Conservation (phyloP, 1,139 yeast species). For the Pichiaceae sp. region DNA sequence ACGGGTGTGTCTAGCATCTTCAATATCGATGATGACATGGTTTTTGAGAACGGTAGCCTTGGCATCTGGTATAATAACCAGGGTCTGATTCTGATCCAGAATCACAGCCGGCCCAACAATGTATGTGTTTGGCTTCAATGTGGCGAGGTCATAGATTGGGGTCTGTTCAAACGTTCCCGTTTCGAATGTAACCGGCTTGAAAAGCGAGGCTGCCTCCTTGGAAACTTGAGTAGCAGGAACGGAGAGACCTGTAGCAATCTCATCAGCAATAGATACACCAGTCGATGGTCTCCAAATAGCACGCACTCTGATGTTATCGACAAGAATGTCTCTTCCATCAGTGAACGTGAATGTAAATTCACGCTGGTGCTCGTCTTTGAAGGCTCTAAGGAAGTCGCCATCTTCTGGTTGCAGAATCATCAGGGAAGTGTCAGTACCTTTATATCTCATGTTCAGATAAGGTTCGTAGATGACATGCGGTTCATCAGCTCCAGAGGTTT, state of each 20-base stretch:
- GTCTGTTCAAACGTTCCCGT: conserved; percentile 13
- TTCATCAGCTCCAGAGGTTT: too few relatives aligned
- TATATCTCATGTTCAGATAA: conserved; percentile 69
- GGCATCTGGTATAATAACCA: conserved; percentile 66
- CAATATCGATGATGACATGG: conserved; percentile 28
- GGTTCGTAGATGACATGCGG: conserved; percentile 36
- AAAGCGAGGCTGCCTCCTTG: conserved; percentile 12
- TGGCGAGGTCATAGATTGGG: conserved; percentile 20
- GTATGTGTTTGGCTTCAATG: conserved; percentile 40
- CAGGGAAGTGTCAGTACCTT: conserved; percentile 81
- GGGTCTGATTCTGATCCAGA: conserved; percentile 82
- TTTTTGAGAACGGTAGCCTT: conserved; percentile 54
- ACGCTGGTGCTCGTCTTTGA: conserved; percentile 38
- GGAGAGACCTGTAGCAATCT: too few relatives aligned
- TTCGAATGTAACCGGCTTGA: conserved; percentile 19
- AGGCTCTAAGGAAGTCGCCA: conserved; percentile 12
- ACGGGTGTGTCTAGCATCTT: conserved; percentile 1
- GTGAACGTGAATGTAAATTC: conserved; percentile 68
- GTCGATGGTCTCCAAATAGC: conserved; percentile 42
- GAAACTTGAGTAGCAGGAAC: conserved; percentile 12
- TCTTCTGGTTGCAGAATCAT: conserved; percentile 41
- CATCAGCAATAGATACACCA: too few relatives aligned
- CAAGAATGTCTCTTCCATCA: conserved; percentile 56
- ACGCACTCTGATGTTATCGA: conserved; percentile 77
- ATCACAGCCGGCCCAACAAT: conserved; percentile 75